A percentile compares a stretch with the other conserved stretches of the same genome.
These are phyloP conservation scores for Balamuthia mandrillaris DNA, from an alignment of 208 protist genomes.

Conservation along the genomic window DNA sequence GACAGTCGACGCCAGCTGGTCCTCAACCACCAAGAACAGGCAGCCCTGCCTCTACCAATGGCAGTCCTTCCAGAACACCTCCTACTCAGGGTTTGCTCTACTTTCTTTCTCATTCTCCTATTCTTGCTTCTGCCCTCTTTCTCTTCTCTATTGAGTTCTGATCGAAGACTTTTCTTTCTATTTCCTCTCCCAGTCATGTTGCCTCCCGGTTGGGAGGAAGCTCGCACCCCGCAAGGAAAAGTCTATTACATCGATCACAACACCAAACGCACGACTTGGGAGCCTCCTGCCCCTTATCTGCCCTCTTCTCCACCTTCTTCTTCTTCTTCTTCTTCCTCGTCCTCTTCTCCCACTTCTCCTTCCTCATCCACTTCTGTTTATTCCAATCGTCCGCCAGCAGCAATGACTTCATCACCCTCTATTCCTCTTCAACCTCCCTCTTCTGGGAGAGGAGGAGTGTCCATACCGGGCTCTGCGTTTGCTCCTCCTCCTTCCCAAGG, in stretches of 20 bases:
- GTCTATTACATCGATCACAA: slow-evolving; percentile 35
- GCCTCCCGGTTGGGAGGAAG: slow-evolving; percentile 17
- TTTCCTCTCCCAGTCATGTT: neutral
- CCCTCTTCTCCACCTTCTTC: neutral
- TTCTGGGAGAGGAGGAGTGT: neutral
- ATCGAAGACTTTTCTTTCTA: neutral
- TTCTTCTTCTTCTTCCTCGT: neutral
- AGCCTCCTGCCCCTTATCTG: neutral
- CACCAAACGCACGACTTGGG: neutral
- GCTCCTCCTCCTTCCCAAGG: neutral
- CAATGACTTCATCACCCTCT: neutral
- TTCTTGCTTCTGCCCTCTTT: neutral
- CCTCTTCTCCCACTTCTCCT: neutral
- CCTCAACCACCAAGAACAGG: neutral
- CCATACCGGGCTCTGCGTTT: neutral
- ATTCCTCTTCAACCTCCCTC: neutral
- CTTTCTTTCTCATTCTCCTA: neutral
- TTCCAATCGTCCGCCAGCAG: neutral
- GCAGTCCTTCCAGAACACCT: neutral
- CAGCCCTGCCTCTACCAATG: neutral
- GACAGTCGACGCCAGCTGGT: neutral
- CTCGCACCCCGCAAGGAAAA: neutral
- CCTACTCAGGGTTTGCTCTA: neutral
- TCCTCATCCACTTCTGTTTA: neutral
- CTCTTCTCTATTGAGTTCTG: neutral